These are phyloP conservation scores for Beta lomatogona DNA, from an alignment of 179 eudicot species.

Conservation along the genomic window DNA sequence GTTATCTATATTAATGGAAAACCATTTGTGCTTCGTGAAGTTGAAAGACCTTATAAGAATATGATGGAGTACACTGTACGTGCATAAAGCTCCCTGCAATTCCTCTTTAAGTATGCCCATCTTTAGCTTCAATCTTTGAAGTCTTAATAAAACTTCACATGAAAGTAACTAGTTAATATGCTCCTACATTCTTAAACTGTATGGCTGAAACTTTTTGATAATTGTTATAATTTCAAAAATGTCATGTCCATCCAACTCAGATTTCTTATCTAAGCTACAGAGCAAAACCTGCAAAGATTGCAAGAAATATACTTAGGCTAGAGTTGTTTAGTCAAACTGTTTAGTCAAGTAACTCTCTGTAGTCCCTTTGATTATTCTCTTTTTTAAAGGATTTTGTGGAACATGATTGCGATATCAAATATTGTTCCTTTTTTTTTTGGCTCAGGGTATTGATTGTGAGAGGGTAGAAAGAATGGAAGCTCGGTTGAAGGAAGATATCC, in stretches of 20 bases:
- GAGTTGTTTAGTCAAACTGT: neutral
- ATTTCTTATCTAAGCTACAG: neutral
- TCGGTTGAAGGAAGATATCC: slow-evolving; percentile 82
- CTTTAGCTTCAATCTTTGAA: slow-evolving; percentile 8
- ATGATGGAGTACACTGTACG: slow-evolving; percentile 93
- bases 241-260: neutral
- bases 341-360: neutral
- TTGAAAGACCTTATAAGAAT: slow-evolving; percentile 95
- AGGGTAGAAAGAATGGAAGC: slow-evolving; percentile 98
- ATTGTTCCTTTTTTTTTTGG: neutral
- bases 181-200: neutral
- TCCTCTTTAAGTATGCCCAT: slow-evolving; percentile 16
- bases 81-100: slow-evolving; percentile 19
- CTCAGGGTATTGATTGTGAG: slow-evolving; percentile 87
- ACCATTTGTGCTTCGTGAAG: slow-evolving; percentile 99
- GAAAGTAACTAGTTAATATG: neutral
- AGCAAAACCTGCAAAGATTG: neutral
- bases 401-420: slow-evolving; percentile 11
- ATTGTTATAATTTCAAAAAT: neutral
- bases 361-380: neutral
- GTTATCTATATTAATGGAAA: slow-evolving; percentile 94
- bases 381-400: neutral
- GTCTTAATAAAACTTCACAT: neutral
- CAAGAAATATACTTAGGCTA: neutral
- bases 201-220: neutral